Base-by-base conservation (phyloP, 2,329 filamentous ascomycete genomes). In the Westerdykella ornata region DNA sequence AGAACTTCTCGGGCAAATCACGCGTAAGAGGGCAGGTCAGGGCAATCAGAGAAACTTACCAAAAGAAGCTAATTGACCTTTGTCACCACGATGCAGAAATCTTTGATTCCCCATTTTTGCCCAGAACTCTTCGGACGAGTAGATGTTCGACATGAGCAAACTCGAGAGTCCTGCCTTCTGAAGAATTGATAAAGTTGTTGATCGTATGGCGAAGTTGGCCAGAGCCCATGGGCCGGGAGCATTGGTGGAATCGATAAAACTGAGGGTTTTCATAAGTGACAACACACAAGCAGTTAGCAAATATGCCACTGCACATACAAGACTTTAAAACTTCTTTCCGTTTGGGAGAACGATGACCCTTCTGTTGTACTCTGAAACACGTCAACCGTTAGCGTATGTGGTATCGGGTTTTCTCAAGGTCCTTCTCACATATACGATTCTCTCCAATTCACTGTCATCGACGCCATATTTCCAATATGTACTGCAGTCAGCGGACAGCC, bases 21-120 rank as follows among this genome's bases (percentile, higher is more conserved):
- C n/a, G n/a, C n/a, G n/a, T n/a, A n/a, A n/a, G n/a, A 17, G 5
- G 7, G n/a, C 8, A 13, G 6, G n/a, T n/a, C 18, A n/a, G 5
- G 15, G 34, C 19, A 33, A 4, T 9, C 14, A 12, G 37, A 11
- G 19, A 35, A 11, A 14, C 34, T 13, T 47, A 54, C 53, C 51
- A 16, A 53, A 53, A 9, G 46, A 43, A 5, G 26, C 28, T 7
- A 56, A 19, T 6, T 37, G 15, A 8, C 40, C 42, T 11, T 45
- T 26, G 1, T 41, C 30, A 33, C 50, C 34, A 20, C 44, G 37
- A 3, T 26, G 20, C 4, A 45, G 14, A 20, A 45, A 51, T 12
- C 37, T 30, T 15, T 55, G 50, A n/a, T 51, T 51, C 3, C 53
- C 52, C 54, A 59, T 56, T 33, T 57, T 59, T 1, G 54, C 48